These are phyloP conservation scores for Hypoxylon sp. DNA, from an alignment of 2,329 filamentous ascomycete species.

Conservation along the genomic window DNA sequence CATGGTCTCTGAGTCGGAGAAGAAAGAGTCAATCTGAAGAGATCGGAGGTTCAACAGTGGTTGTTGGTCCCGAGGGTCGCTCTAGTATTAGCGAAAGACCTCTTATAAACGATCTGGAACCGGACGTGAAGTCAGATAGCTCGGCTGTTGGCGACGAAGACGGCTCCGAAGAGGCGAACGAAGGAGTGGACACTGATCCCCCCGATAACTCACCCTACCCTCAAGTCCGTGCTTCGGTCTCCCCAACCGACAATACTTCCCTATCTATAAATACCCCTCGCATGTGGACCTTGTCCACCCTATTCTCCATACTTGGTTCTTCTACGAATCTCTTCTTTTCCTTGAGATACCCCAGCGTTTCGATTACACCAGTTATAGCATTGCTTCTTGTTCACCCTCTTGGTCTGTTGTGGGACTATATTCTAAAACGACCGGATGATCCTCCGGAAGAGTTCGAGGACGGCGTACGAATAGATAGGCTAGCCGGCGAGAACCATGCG, in stretches of 20 bases:
- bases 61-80: constrained; percentile 68
- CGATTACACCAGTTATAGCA: constrained; percentile 90
- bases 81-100: constrained; percentile 66
- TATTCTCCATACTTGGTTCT: constrained; percentile 86
- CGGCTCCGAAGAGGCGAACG: constrained; percentile 55
- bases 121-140: constrained; percentile 58
- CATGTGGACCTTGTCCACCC: constrained; percentile 86
- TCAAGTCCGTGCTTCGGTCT: constrained; percentile 84
- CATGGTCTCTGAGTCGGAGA: constrained; percentile 50
- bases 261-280: constrained; percentile 90
- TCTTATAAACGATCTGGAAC: constrained; percentile 62
- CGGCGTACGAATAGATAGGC: constrained; percentile 58
- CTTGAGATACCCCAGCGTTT: constrained; percentile 89
- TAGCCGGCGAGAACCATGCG: constrained; percentile 24
- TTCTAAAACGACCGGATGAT: constrained; percentile 73
- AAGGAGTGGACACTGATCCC: constrained; percentile 63
- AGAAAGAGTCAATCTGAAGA: constrained; percentile 62
- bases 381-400: constrained; percentile 87
- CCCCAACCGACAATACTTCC: constrained; percentile 79
- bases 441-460: constrained; percentile 70
- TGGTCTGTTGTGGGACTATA: constrained; percentile 82
- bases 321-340: constrained; percentile 92
- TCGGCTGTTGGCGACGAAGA: constrained; percentile 51
- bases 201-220: constrained; percentile 82
- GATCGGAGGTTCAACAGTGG: constrained; percentile 66